Conservation (phyloP, 177 flowering plant genomes). For the Vitis hybrid region DNA sequence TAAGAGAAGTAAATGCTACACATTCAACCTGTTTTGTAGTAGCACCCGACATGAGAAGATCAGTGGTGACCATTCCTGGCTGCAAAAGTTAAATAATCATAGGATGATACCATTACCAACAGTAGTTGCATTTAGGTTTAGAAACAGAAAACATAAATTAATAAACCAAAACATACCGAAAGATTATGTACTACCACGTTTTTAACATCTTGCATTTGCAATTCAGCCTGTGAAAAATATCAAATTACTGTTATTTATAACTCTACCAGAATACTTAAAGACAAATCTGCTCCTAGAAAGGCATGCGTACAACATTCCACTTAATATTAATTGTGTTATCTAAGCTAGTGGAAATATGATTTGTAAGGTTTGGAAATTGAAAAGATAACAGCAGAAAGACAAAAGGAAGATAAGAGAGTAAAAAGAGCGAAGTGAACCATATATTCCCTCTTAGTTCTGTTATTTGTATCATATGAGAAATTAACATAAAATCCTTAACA, state of each 20-base stretch:
- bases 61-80: constrained; percentile 99
- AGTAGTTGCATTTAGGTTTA: not conserved
- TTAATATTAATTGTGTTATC: too few species aligned
- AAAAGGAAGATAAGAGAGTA: not conserved
- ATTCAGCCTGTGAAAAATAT: constrained; percentile 65
- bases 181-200: constrained; percentile 87
- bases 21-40: constrained; percentile 77
- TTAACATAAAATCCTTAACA: too few species aligned
- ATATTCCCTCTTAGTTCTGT: not conserved
- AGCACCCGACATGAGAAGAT: constrained; percentile 96
- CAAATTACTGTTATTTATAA: not conserved
- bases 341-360: not conserved
- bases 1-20: not conserved
- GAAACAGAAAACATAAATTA: not conserved
- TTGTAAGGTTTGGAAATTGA: not conserved
- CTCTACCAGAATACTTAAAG: too few species aligned
- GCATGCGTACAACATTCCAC: too few species aligned
- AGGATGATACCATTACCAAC: not conserved
- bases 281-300: too few species aligned
- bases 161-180: constrained; percentile 58
- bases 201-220: constrained; percentile 88
- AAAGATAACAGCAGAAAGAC: not conserved
- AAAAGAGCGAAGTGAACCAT: not conserved
- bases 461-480: too few species aligned
- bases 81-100: constrained; percentile 25